phyloP scores from a whole-genome alignment of 2,329 filamentous ascomycete species.

The Epichloe gansuensis region DNA sequence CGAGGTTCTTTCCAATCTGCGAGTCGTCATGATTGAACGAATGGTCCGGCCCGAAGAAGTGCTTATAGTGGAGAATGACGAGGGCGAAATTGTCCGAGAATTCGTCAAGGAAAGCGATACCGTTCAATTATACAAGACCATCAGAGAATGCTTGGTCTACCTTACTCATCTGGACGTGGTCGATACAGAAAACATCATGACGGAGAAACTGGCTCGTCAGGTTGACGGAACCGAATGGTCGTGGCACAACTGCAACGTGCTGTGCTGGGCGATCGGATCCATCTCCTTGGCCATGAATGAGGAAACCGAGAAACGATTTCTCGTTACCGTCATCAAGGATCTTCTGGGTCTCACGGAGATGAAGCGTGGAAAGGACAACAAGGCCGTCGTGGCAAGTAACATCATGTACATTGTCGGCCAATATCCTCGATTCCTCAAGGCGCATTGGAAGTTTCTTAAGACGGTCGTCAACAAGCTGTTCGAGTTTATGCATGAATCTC shows the following conservation, averaged over 20 bases:
- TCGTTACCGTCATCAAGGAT: constrained; percentile 98
- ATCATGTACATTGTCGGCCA: constrained; percentile 99
- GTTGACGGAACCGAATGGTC: constrained; percentile 97
- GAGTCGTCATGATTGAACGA: constrained; percentile 98
- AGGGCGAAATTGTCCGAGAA: constrained; percentile 96
- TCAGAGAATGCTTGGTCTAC: constrained; percentile 91
- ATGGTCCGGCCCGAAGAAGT: constrained; percentile 99
- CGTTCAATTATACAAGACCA: constrained; percentile 98
- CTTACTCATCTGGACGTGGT: constrained; percentile 94
- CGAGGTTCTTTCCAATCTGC: constrained; percentile 84
- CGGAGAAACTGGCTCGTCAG: constrained; percentile 89
- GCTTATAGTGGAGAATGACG: constrained; percentile 97
- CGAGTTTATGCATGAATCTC: constrained; percentile 99
- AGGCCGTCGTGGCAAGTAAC: constrained; percentile 96
- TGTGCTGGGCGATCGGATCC: constrained; percentile 98
- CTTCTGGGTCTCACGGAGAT: constrained; percentile 93
- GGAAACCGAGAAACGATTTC: constrained; percentile 95
- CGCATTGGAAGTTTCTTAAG: constrained; percentile 99
- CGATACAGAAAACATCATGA: constrained; percentile 98
- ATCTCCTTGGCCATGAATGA: constrained; percentile 99
- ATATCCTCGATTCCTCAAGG: constrained; percentile 95
- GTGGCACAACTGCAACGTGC: constrained; percentile 98
- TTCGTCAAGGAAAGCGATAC: constrained; percentile 99
- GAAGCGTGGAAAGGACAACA: constrained; percentile 99
- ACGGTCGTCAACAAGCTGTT: constrained; percentile 99